A percentile compares a stretch with the other conserved stretches of the same genome.
phyloP scores from a whole-genome alignment of 306 rosid species.

The Begonia loranthoides region DNA sequence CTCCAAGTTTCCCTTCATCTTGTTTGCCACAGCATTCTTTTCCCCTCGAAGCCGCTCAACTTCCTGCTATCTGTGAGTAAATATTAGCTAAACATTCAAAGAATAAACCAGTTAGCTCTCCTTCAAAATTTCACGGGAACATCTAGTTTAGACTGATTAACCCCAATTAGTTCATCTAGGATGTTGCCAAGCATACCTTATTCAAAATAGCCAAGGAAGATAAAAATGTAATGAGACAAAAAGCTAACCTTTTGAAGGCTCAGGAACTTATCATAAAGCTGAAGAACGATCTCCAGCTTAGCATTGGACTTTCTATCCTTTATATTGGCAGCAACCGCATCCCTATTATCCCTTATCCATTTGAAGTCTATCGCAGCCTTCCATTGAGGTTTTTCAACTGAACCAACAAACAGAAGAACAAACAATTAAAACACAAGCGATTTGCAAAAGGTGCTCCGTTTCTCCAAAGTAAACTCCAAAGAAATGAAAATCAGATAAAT shows the following conservation, averaged over 20 bases:
- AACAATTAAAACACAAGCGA: background rate
- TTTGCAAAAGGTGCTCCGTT: background rate
- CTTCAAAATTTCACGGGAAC: too few relatives aligned
- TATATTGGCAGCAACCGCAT: slow-evolving; percentile 55
- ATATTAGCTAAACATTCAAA: slow-evolving; percentile 55
- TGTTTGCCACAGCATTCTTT: slow-evolving; percentile 81
- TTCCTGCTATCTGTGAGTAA: slow-evolving; percentile 86
- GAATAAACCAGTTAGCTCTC: slow-evolving; percentile 8
- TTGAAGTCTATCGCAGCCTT: slow-evolving; percentile 84
- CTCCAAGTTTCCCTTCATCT: slow-evolving; percentile 91
- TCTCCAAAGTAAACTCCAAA: background rate
- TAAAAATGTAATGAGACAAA: slow-evolving; percentile 2
- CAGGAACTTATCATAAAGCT: slow-evolving; percentile 55
- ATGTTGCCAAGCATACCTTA: too few relatives aligned
- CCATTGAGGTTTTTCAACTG: slow-evolving; percentile 64
- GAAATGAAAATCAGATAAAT: background rate
- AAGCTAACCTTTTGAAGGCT: slow-evolving; percentile 73
- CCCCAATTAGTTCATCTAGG: too few relatives aligned
- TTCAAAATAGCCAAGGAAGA: background rate
- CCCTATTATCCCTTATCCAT: slow-evolving; percentile 90
- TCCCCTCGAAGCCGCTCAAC: slow-evolving; percentile 88
- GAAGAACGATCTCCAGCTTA: slow-evolving; percentile 65
- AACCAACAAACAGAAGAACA: slow-evolving; percentile 9
- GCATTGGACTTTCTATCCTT: slow-evolving; percentile 63
- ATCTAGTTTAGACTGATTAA: too few relatives aligned